Conservation (phyloP, 192 early-diverging fungal genomes). For the Glomus cerebriforme region DNA sequence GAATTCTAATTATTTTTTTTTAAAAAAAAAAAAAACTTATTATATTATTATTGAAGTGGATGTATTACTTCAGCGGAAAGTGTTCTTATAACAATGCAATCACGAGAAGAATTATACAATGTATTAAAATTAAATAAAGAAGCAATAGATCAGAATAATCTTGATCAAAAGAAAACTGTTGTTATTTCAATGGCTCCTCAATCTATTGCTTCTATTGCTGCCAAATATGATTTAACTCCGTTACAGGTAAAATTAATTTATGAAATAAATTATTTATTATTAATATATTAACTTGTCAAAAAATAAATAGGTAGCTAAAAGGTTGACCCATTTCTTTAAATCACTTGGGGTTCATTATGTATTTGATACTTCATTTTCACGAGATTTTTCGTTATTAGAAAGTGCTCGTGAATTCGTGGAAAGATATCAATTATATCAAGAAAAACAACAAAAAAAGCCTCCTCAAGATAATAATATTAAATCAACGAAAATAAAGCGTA, state of each 20-base stretch:
- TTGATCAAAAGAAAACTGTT: constrained; percentile 44
- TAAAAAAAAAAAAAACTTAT: too few relatives aligned
- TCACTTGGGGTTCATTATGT: constrained; percentile 81
- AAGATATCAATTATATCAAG: constrained; percentile 58
- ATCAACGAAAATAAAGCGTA: constrained; percentile 35
- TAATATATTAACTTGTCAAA: not conserved
- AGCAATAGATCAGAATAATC: constrained; percentile 39
- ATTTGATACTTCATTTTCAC: constrained; percentile 86
- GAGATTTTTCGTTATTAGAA: constrained; percentile 85
- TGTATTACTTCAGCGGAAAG: constrained; percentile 98
- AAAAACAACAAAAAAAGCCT: constrained; percentile 31
- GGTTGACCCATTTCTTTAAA: constrained; percentile 77
- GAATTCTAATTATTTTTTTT: not conserved
- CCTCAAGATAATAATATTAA: constrained; percentile 34
- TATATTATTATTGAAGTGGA: constrained; percentile 59
- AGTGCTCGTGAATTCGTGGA: constrained; percentile 88
- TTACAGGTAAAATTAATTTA: constrained; percentile 42
- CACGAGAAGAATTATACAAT: constrained; percentile 83
- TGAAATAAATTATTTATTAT: not conserved
- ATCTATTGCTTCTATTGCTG: constrained; percentile 84
- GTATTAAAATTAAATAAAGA: constrained; percentile 62
- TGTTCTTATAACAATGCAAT: constrained; percentile 90
- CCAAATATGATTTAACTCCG: constrained; percentile 75
- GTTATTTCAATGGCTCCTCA: constrained; percentile 93
- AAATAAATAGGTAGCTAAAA: constrained; percentile 55